Evolutionary conservation across 208 protist species (phyloP).

Genomic region (Acanthamoeba sp.): DNA sequence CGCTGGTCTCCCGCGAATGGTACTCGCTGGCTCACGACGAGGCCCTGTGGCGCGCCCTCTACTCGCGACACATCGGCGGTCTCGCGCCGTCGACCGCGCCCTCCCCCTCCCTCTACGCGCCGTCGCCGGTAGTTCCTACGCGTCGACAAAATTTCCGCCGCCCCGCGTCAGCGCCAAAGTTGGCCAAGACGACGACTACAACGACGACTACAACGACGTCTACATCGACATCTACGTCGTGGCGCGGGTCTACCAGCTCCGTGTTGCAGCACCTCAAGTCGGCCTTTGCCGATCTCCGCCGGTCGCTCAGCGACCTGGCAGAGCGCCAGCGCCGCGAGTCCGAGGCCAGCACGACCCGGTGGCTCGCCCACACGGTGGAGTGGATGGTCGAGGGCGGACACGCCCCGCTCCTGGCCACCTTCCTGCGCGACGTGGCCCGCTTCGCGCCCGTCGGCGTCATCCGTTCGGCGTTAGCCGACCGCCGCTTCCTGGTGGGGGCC

Average conservation of each 20-base stretch:
- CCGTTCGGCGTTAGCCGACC: neutral
- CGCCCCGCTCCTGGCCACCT: neutral
- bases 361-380: neutral
- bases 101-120: neutral
- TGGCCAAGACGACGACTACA: no score
- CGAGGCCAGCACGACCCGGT: neutral
- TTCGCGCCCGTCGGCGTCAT: neutral
- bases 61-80: conserved; percentile 1
- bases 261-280: neutral
- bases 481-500: neutral
- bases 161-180: no score
- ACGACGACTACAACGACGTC: neutral
- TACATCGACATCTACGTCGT: neutral
- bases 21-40: neutral
- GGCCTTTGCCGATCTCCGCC: neutral
- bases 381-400: conserved; percentile 8
- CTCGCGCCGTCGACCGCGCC: neutral
- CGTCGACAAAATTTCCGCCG: no score
- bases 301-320: neutral
- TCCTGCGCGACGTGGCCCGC: conserved; percentile 34
- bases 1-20: conserved; percentile 53
- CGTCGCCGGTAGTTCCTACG: no score
- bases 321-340: neutral
- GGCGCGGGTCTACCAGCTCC: neutral
- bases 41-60: neutral